Evolutionary conservation across 768 basidiomycete genomes (phyloP).

Genomic region (Lactifluus volemus): DNA sequence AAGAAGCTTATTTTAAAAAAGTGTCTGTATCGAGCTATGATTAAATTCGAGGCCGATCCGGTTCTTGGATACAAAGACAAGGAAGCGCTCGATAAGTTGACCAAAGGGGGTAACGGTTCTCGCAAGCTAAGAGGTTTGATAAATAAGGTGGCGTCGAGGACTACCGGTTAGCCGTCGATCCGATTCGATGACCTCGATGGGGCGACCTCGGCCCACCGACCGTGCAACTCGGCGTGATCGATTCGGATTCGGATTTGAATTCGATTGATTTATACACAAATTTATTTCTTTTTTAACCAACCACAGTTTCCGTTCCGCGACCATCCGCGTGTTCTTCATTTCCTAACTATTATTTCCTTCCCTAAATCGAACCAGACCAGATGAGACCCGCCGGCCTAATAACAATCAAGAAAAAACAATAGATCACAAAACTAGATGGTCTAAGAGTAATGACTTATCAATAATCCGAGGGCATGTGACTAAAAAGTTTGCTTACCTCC

Average conservation of each 20-base stretch:
- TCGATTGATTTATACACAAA: too few species aligned
- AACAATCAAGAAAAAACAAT: background rate
- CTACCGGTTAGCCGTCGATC: slow-evolving; percentile 16
- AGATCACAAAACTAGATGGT: slow-evolving; percentile 13
- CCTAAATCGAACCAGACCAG: too few species aligned
- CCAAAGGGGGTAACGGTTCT: slow-evolving; percentile 11
- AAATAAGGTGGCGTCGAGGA: slow-evolving; percentile 16
- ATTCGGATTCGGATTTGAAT: background rate
- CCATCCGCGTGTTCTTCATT: slow-evolving; percentile 10
- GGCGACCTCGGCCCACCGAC: slow-evolving; percentile 1
- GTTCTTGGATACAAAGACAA: slow-evolving; percentile 10
- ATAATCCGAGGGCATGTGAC: slow-evolving; percentile 6
- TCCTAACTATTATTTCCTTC: background rate
- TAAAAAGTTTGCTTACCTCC: slow-evolving; percentile 43
- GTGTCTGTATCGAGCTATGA: slow-evolving; percentile 17
- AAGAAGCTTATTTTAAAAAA: slow-evolving; percentile 22
- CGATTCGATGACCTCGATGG: slow-evolving; percentile 6
- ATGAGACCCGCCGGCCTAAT: background rate
- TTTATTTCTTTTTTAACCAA: background rate
- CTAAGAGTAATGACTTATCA: slow-evolving; percentile 2
- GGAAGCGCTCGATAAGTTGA: background rate
- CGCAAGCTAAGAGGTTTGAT: background rate
- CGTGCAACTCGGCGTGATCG: background rate
- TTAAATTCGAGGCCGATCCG: slow-evolving; percentile 20
- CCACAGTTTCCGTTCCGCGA: slow-evolving; percentile 18